Conservation (phyloP, 768 basidiomycete species). For the Leccinum imitatum region DNA sequence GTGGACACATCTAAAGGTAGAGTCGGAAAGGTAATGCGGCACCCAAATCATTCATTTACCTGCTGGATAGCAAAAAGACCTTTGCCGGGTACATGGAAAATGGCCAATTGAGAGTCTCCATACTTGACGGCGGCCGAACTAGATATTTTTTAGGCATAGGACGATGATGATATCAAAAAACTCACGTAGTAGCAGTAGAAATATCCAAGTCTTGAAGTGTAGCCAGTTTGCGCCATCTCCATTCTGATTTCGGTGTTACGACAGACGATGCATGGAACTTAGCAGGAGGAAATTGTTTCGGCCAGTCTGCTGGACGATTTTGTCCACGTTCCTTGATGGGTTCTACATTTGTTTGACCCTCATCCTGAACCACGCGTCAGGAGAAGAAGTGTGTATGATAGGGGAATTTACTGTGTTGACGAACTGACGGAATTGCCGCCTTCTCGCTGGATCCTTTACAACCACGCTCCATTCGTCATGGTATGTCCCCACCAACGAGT, state of each 20-base stretch:
- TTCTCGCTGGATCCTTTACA: conserved; percentile 50
- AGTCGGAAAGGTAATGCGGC: not conserved
- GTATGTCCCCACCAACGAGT: conserved; percentile 61
- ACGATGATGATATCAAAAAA: conserved; percentile 1
- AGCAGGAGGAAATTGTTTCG: conserved; percentile 50
- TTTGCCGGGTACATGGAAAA: conserved; percentile 60
- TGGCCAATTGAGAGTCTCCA: conserved; percentile 64
- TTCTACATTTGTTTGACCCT: conserved; percentile 26
- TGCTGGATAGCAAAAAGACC: conserved; percentile 71
- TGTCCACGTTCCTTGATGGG: conserved; percentile 61
- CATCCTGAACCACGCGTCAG: not conserved
- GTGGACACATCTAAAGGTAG: conserved; percentile 41
- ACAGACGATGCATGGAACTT: conserved; percentile 43
- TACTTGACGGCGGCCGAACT: conserved; percentile 56
- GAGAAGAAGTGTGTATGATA: not conserved
- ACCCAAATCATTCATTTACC: conserved; percentile 34
- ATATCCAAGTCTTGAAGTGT: conserved; percentile 47
- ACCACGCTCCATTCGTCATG: conserved; percentile 70
- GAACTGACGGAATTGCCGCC: conserved; percentile 60
- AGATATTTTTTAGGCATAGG: not conserved
- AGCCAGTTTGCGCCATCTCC: conserved; percentile 58
- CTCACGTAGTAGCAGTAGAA: conserved; percentile 48
- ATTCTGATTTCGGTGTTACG: conserved; percentile 45
- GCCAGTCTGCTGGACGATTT: conserved; percentile 65
- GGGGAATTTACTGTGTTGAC: conserved; percentile 50